A percentile compares a stretch with the other conserved stretches of the same genome.
phyloP scores from a whole-genome alignment of 257 asterid species.

The Haberlea rhodopensis region DNA sequence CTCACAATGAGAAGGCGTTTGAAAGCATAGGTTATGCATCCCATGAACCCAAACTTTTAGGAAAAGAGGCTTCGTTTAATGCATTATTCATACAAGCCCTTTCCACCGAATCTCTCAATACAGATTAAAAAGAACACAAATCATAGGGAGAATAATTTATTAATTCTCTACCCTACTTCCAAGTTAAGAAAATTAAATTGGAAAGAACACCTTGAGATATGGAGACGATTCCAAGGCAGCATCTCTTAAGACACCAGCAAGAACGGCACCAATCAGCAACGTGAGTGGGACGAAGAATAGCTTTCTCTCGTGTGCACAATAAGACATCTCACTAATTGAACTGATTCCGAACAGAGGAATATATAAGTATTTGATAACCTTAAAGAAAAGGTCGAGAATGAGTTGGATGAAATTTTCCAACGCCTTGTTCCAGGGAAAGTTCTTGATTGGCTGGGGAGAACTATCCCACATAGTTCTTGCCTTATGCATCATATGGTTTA shows the following conservation, averaged over 20 bases:
- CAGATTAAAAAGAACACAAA: not conserved
- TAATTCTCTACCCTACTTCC: not conserved
- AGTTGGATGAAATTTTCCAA: conserved; percentile 70
- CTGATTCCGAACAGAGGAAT: conserved; percentile 60
- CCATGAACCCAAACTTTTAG: not conserved
- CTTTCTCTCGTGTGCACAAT: conserved; percentile 93
- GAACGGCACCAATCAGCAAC: conserved; percentile 64
- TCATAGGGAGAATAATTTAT: not conserved
- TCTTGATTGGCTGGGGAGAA: conserved; percentile 71
- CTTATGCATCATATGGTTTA: conserved; percentile 40
- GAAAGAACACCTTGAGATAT: conserved; percentile 56
- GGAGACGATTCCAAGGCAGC: conserved; percentile 80
- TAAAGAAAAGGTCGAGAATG: conserved; percentile 54
- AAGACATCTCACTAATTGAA: conserved; percentile 81
- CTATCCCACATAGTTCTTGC: conserved; percentile 64
- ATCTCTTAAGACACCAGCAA: conserved; percentile 58
- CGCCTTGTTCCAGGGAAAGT: conserved; percentile 81
- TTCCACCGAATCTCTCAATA: not conserved
- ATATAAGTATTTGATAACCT: conserved; percentile 56
- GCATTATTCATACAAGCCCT: not conserved
- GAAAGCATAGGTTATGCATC: not conserved
- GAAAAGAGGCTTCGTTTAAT: not conserved
- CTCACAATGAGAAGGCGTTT: not conserved
- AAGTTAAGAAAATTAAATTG: not conserved
- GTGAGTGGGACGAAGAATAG: conserved; percentile 63